phyloP scores from a whole-genome alignment of 1,284 basidiomycete species.

The Cryptococcus sp. region DNA sequence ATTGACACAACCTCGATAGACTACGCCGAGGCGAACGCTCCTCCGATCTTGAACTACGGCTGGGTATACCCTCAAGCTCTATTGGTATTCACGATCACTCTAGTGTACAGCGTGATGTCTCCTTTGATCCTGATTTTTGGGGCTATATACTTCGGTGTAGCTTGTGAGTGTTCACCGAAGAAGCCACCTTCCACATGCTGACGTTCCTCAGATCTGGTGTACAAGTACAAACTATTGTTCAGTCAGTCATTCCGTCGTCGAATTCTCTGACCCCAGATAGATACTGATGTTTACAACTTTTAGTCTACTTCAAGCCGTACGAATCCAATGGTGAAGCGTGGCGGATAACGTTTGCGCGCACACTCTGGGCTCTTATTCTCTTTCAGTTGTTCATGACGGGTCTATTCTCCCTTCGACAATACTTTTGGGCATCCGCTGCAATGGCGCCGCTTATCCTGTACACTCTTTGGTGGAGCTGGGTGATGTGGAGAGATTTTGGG shows the following conservation, averaged over 20 bases:
- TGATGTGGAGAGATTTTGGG: constrained; percentile 68
- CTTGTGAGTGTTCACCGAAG: constrained; percentile 55
- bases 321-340: constrained; percentile 61
- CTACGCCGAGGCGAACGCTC: constrained; percentile 93
- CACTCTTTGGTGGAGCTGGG: constrained; percentile 79
- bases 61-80: constrained; percentile 90
- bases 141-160: constrained; percentile 89
- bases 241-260: constrained; percentile 59
- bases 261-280: no score
- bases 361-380: constrained; percentile 83
- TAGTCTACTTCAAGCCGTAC: constrained; percentile 55
- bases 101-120: constrained; percentile 93
- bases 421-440: constrained; percentile 71
- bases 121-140: constrained; percentile 93
- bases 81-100: constrained; percentile 89
- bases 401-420: constrained; percentile 79
- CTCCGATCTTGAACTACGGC: constrained; percentile 94
- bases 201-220: constrained; percentile 67
- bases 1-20: constrained; percentile 57
- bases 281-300: neutral
- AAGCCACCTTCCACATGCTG: neutral
- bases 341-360: constrained; percentile 84
- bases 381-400: constrained; percentile 90
- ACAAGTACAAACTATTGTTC: constrained; percentile 96
- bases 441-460: constrained; percentile 75